Percentiles rank a stretch among this genome's conserved stretches.
phyloP scores from a whole-genome alignment of 2,329 filamentous ascomycete species.

The Trichoderma polysporum region DNA sequence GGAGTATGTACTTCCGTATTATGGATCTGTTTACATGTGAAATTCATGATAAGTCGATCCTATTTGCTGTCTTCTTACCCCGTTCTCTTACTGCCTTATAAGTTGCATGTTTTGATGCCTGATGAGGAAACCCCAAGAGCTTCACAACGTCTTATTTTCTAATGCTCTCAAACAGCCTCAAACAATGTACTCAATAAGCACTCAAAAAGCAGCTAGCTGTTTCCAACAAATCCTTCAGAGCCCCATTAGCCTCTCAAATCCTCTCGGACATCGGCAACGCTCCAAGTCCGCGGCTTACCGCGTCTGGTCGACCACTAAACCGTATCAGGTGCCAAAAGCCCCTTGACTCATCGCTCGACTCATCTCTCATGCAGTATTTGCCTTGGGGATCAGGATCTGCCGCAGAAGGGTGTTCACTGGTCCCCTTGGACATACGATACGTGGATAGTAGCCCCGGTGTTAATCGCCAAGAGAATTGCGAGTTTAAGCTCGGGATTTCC shows the following conservation, averaged over 20 bases:
- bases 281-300: slow-evolving; percentile 27
- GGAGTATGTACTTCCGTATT: too few relatives aligned
- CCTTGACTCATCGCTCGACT: background rate
- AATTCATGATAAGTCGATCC: background rate
- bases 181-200: background rate
- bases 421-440: background rate
- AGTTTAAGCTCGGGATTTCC: background rate
- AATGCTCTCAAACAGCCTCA: background rate
- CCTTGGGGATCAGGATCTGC: background rate
- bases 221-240: background rate
- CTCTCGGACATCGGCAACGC: slow-evolving; percentile 34
- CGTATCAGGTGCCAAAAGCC: background rate
- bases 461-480: background rate
- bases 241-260: background rate
- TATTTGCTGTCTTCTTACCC: background rate
- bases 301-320: background rate
- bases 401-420: too few relatives aligned
- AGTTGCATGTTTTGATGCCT: background rate
- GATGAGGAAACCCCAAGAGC: background rate
- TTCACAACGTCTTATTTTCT: background rate
- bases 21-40: background rate
- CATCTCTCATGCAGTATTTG: background rate
- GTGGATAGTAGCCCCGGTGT: background rate
- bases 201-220: background rate
- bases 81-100: background rate